Percentiles rank a stretch among this genome's conserved stretches.
Conservation (phyloP, 768 basidiomycete species). For the Boletus pseudopeckii region DNA sequence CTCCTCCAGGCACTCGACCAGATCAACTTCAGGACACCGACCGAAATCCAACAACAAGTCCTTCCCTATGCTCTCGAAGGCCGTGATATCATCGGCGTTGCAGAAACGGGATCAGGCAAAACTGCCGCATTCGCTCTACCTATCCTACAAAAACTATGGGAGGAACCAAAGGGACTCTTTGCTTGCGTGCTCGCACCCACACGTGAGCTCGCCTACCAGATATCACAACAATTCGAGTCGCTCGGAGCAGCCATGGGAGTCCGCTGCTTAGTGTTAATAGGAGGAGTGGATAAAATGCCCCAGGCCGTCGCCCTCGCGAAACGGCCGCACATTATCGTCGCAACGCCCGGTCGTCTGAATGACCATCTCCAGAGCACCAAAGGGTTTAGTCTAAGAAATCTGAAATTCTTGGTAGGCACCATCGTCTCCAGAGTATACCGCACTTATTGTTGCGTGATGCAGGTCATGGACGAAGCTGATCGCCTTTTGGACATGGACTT, state of each 20-base stretch:
- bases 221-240: conserved; percentile 93
- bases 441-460: conserved; percentile 2
- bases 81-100: conserved; percentile 97
- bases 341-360: conserved; percentile 88
- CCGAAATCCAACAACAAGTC: conserved; percentile 82
- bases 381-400: conserved; percentile 81
- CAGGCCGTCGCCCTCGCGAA: conserved; percentile 93
- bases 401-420: conserved; percentile 80
- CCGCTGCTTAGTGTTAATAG: conserved; percentile 87
- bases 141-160: conserved; percentile 95
- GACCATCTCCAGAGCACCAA: conserved; percentile 98
- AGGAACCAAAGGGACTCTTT: conserved; percentile 89
- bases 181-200: conserved; percentile 94
- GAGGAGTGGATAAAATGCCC: conserved; percentile 87
- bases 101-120: conserved; percentile 96
- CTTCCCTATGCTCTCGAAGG: conserved; percentile 89
- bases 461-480: conserved; percentile 99
- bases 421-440: neutral
- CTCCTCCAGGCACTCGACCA: conserved; percentile 82
- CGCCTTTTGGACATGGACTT: conserved; percentile 96
- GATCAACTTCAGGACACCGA: conserved; percentile 80
- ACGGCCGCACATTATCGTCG: conserved; percentile 90
- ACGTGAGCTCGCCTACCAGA: conserved; percentile 97
- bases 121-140: conserved; percentile 97
- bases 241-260: conserved; percentile 92